Evolutionary conservation across 208 protist species (phyloP).

Genomic region (Leptomonas seymouri): DNA sequence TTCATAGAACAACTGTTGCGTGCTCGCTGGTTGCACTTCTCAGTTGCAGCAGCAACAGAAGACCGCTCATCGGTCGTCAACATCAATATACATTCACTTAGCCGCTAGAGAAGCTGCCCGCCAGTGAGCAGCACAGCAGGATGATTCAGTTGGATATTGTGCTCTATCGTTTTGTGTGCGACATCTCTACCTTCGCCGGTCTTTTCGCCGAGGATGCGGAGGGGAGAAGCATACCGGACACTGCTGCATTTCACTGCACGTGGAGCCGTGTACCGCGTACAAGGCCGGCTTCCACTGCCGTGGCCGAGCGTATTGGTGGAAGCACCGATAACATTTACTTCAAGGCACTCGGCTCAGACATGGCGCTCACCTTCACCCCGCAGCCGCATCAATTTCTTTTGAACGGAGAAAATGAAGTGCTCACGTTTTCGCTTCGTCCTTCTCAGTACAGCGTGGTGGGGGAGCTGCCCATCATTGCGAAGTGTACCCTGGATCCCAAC

Average conservation of each 20-base stretch:
- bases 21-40: too few species aligned
- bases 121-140: too few species aligned
- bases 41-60: too few species aligned
- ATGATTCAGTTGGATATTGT: slow-evolving; percentile 76
- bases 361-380: slow-evolving; percentile 63
- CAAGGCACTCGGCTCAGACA: slow-evolving; percentile 52
- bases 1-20: too few species aligned
- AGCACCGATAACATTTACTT: slow-evolving; percentile 51
- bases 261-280: slow-evolving; percentile 63
- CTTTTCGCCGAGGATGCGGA: slow-evolving; percentile 61
- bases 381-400: slow-evolving; percentile 30
- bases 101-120: too few species aligned
- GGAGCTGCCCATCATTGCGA: slow-evolving; percentile 63
- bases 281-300: slow-evolving; percentile 12
- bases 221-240: slow-evolving; percentile 65
- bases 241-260: slow-evolving; percentile 56
- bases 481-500: slow-evolving; percentile 72
- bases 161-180: slow-evolving; percentile 82
- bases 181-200: slow-evolving; percentile 62
- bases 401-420: slow-evolving; percentile 50
- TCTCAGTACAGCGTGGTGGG: slow-evolving; percentile 48
- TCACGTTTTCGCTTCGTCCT: slow-evolving; percentile 71
- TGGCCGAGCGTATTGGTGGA: slow-evolving; percentile 10
- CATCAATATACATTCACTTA: too few species aligned
- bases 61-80: neutral